Evolutionary conservation across 306 rosid species (phyloP).

Genomic region (Quercus berberidifolia): DNA sequence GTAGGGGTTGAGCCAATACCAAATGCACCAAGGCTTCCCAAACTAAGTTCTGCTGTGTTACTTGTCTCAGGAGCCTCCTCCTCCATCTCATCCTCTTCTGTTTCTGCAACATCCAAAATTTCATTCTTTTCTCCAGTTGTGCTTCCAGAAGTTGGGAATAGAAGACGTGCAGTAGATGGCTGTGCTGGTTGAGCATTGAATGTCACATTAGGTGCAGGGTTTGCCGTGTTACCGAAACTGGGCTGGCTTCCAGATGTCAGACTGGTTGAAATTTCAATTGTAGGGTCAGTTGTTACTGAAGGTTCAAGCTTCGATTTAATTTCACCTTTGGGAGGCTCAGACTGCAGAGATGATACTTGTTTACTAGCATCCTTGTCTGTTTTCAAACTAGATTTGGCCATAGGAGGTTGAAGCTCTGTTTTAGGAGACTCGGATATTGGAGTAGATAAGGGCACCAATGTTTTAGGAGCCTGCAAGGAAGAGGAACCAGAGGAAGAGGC

Average conservation of each 20-base stretch:
- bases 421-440: constrained; percentile 31
- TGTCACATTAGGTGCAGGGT: constrained; percentile 23
- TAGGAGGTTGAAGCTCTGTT: constrained; percentile 32
- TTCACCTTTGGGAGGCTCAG: constrained; percentile 28
- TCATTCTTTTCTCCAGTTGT: constrained; percentile 36
- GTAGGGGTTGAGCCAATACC: constrained; percentile 51
- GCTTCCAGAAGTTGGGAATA: constrained; percentile 37
- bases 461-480: constrained; percentile 32
- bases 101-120: constrained; percentile 37
- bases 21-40: constrained; percentile 63
- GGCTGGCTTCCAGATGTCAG: constrained; percentile 23
- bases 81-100: constrained; percentile 85
- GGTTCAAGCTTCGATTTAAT: constrained; percentile 36
- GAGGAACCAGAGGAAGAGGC: constrained; percentile 12
- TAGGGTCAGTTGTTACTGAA: constrained; percentile 23
- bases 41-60: constrained; percentile 41
- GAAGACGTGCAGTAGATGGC: constrained; percentile 40
- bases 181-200: constrained; percentile 36
- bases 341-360: constrained; percentile 22
- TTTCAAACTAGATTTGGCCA: constrained; percentile 17
- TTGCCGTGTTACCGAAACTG: constrained; percentile 15
- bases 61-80: constrained; percentile 85
- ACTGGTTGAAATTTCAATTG: constrained; percentile 14
- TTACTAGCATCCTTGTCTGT: constrained; percentile 34
- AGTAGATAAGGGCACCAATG: constrained; percentile 13